These are phyloP conservation scores for Trichophyton verrucosum DNA, from an alignment of 2,329 filamentous ascomycete species.

Conservation along the genomic window DNA sequence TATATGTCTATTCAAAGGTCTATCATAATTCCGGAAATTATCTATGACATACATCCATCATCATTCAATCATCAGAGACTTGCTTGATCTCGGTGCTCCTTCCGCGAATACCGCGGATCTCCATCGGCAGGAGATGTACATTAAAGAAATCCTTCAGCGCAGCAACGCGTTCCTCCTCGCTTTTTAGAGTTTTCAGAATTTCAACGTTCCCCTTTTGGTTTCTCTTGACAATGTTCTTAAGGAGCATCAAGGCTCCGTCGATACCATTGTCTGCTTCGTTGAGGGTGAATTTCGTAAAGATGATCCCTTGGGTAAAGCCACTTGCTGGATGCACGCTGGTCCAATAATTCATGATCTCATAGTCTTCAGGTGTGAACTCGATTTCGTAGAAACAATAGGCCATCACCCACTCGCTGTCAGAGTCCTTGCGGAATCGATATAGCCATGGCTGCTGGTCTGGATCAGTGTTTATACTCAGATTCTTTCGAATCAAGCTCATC, in stretches of 20 bases:
- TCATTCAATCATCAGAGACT: slow-evolving; percentile 17
- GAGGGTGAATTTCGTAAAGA: slow-evolving; percentile 45
- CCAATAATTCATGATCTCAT: slow-evolving; percentile 47
- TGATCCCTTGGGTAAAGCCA: slow-evolving; percentile 44
- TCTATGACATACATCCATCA: not conserved
- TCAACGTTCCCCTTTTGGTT: slow-evolving; percentile 41
- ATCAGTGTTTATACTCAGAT: slow-evolving; percentile 35
- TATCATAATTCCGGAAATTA: slow-evolving; percentile 1
- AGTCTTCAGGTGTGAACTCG: slow-evolving; percentile 52
- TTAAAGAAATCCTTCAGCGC: slow-evolving; percentile 42
- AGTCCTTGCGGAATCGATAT: slow-evolving; percentile 46
- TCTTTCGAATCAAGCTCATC: slow-evolving; percentile 42
- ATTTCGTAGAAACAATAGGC: slow-evolving; percentile 55
- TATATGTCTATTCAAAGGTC: not conserved
- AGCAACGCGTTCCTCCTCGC: slow-evolving; percentile 43
- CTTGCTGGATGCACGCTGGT: slow-evolving; percentile 39
- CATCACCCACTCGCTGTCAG: slow-evolving; percentile 42
- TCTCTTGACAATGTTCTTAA: slow-evolving; percentile 42
- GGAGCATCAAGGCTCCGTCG: slow-evolving; percentile 43
- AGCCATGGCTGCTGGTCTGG: slow-evolving; percentile 45
- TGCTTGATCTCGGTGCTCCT: slow-evolving; percentile 31
- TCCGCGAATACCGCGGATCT: slow-evolving; percentile 40
- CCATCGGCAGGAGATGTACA: slow-evolving; percentile 40
- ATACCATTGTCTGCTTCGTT: slow-evolving; percentile 36
- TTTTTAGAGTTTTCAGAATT: slow-evolving; percentile 36